Percentiles rank a stretch among this genome's conserved stretches.
Conservation (phyloP, 2,329 filamentous ascomycete genomes). For the Chrysosphaeria jannelii region DNA sequence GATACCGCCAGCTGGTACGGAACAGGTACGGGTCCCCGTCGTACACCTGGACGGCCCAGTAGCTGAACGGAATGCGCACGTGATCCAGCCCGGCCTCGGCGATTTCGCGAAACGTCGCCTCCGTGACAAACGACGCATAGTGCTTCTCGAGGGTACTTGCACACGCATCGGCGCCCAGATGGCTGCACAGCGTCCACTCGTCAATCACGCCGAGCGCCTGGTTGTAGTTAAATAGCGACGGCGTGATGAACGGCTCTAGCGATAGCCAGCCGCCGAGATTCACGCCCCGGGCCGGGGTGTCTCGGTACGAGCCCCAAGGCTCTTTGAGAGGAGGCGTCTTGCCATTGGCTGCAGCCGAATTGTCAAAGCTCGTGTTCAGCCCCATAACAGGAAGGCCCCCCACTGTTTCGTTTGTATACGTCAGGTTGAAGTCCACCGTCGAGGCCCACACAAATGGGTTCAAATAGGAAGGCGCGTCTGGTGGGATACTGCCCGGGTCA, state of each 20-base stretch:
- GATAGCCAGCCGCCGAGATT: conserved; percentile 87
- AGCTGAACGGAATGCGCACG: conserved; percentile 81
- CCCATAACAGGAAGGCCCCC: conserved; percentile 82
- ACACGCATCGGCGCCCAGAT: conserved; percentile 35
- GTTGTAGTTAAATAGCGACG: conserved; percentile 51
- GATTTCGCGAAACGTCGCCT: conserved; percentile 61
- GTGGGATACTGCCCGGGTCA: conserved; percentile 25
- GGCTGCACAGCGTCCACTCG: conserved; percentile 50
- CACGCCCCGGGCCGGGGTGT: conserved; percentile 57
- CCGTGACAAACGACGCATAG: conserved; percentile 68
- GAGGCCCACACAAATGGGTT: conserved; percentile 85
- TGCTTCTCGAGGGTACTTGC: conserved; percentile 54
- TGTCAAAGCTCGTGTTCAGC: conserved; percentile 59
- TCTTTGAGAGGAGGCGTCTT: conserved; percentile 53
- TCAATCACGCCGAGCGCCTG: conserved; percentile 39
- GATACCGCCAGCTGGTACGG: conserved; percentile 72
- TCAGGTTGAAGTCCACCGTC: conserved; percentile 74
- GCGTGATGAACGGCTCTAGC: conserved; percentile 83
- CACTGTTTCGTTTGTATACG: conserved; percentile 61
- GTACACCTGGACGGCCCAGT: conserved; percentile 78
- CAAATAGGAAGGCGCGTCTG: conserved; percentile 39
- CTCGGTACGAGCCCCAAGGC: conserved; percentile 45
- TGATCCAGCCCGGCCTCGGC: conserved; percentile 74
- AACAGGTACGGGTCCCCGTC: conserved; percentile 66
- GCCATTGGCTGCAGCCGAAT: conserved; percentile 46